These are phyloP conservation scores for Trichopus zeylanicus DNA, from an alignment of 116 monocot species.

Conservation along the genomic window DNA sequence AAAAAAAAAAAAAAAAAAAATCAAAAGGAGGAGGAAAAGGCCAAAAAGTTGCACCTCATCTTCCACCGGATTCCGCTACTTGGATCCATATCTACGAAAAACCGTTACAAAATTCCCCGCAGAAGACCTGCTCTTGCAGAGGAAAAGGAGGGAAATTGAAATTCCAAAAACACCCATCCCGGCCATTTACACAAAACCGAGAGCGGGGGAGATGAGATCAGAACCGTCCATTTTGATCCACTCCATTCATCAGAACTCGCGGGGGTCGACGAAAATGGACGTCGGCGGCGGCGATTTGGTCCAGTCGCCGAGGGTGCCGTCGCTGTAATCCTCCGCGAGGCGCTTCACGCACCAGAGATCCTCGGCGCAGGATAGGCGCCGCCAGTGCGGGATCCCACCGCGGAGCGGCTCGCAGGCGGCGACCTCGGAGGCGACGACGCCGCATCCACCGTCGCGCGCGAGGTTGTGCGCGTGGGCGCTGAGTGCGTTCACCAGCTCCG, in stretches of 20 bases:
- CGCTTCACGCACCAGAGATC: slow-evolving; percentile 92
- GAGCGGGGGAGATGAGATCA: neutral
- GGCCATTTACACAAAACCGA: neutral
- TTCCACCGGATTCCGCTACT: neutral
- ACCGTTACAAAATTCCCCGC: neutral
- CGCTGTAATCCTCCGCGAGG: slow-evolving; percentile 51
- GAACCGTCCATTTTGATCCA: neutral
- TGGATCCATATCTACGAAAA: neutral
- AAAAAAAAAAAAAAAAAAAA: neutral
- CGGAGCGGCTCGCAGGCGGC: slow-evolving; percentile 67
- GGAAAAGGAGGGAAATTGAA: neutral
- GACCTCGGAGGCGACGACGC: slow-evolving; percentile 67
- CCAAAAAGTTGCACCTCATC: neutral
- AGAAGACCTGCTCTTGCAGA: neutral
- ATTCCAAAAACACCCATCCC: neutral
- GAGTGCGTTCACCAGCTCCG: slow-evolving; percentile 24
- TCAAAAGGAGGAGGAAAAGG: neutral
- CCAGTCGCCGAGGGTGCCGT: slow-evolving; percentile 76
- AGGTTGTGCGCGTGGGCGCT: slow-evolving; percentile 71
- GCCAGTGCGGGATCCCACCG: slow-evolving; percentile 62
- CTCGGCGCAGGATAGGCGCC: slow-evolving; percentile 53
- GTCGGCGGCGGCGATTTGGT: slow-evolving; percentile 49
- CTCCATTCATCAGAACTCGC: slow-evolving; percentile 86
- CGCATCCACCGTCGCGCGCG: slow-evolving; percentile 54
- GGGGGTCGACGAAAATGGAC: slow-evolving; percentile 87